Percentiles rank a stretch among this genome's conserved stretches.
Conservation (phyloP, 441 rosid species). For the Erodium trifolium region DNA sequence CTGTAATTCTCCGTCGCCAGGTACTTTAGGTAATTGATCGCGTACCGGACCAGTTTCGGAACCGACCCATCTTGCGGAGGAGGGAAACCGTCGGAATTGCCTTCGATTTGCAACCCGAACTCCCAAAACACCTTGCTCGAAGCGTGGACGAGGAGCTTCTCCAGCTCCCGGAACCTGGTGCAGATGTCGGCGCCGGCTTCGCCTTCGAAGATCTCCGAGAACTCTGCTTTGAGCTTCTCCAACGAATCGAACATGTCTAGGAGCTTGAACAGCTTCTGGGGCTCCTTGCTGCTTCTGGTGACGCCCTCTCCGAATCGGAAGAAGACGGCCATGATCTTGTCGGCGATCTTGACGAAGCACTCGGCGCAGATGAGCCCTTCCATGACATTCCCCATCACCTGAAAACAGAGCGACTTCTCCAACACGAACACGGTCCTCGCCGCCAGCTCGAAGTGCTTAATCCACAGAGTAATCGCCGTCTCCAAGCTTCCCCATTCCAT, state of each 20-base stretch:
- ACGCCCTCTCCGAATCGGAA: slow-evolving; percentile 67
- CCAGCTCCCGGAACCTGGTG: too few relatives aligned
- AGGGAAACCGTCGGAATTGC: too few relatives aligned
- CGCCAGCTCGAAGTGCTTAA: too few relatives aligned
- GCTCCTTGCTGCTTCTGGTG: slow-evolving; percentile 53
- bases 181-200: too few relatives aligned
- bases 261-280: slow-evolving; percentile 62
- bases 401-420: slow-evolving; percentile 14
- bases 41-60: too few relatives aligned
- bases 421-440: too few relatives aligned
- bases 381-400: slow-evolving; percentile 35
- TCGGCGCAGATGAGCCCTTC: slow-evolving; percentile 47
- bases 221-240: slow-evolving; percentile 31
- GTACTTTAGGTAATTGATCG: slow-evolving; percentile 44
- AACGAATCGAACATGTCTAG: slow-evolving; percentile 52
- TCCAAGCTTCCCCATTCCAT: slow-evolving; percentile 8
- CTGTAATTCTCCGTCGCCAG: slow-evolving; percentile 36
- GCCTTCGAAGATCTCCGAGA: too few relatives aligned
- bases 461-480: too few relatives aligned
- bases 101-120: too few relatives aligned
- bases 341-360: slow-evolving; percentile 58
- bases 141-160: too few relatives aligned
- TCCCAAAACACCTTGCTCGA: too few relatives aligned
- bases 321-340: slow-evolving; percentile 63
- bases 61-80: too few relatives aligned